A percentile compares a stretch with the other conserved stretches of the same genome.
Evolutionary conservation across 2,329 filamentous ascomycete genomes (phyloP).

Genomic region (Fusarium odoratissimum): DNA sequence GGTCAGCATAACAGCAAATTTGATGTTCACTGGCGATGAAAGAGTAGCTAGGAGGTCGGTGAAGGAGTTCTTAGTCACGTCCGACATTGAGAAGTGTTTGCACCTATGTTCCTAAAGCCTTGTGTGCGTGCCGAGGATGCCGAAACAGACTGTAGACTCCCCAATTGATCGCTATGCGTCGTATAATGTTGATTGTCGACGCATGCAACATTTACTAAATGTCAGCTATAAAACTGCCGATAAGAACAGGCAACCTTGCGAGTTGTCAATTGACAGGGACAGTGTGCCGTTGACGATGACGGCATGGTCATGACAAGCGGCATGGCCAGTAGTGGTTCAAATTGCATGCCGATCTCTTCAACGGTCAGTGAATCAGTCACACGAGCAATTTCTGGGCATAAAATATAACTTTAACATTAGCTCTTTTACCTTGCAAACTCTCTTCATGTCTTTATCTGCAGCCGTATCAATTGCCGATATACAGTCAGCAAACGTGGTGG

Average conservation of each 20-base stretch:
- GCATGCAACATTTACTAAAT: fast-evolving
- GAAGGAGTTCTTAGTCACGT: fast-evolving
- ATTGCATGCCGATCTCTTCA: not conserved
- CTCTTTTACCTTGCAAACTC: not conserved
- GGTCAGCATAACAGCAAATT: not conserved
- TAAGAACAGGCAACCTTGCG: not conserved
- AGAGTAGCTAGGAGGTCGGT: fast-evolving
- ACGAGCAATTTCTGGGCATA: not conserved
- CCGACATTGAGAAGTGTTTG: not conserved
- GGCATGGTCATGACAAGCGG: not conserved
- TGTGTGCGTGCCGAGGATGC: not conserved
- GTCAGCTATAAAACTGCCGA: fast-evolving
- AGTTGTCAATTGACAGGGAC: not conserved
- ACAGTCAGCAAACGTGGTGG: constrained; percentile 24
- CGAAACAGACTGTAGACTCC: fast-evolving
- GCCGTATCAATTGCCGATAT: not conserved
- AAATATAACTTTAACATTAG: not conserved
- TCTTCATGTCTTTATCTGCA: not conserved
- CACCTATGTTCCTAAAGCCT: not conserved
- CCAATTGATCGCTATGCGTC: not conserved
- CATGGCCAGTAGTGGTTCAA: not conserved
- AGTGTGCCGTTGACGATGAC: not conserved
- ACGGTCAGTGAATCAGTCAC: not conserved
- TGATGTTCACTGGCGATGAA: fast-evolving
- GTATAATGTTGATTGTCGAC: not conserved